These are phyloP conservation scores for Heterobasidion parviporum DNA, from an alignment of 1,284 basidiomycete species.

Conservation along the genomic window DNA sequence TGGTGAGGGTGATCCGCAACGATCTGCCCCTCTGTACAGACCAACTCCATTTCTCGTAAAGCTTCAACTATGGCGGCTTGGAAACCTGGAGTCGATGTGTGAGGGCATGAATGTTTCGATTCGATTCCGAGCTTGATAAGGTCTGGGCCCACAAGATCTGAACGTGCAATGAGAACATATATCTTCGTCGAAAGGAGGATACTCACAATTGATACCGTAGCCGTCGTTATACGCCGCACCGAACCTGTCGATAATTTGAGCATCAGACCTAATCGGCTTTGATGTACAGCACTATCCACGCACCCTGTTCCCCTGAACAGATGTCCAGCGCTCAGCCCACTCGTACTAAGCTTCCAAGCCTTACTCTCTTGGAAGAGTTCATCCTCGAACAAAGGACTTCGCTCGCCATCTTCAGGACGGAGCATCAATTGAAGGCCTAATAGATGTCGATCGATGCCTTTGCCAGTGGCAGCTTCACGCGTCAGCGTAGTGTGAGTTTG, in stretches of 20 bases:
- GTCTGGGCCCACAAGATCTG: slow-evolving; percentile 78
- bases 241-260: slow-evolving; percentile 38
- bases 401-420: slow-evolving; percentile 29
- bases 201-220: slow-evolving; percentile 87
- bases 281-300: slow-evolving; percentile 18
- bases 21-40: not conserved
- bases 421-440: slow-evolving; percentile 78
- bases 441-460: slow-evolving; percentile 88
- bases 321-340: slow-evolving; percentile 81
- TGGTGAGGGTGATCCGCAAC: not conserved
- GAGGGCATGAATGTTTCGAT: slow-evolving; percentile 68
- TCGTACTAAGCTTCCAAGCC: slow-evolving; percentile 90
- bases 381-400: slow-evolving; percentile 65
- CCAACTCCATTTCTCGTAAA: not conserved
- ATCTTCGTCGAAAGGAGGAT: slow-evolving; percentile 5
- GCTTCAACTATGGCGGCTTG: slow-evolving; percentile 62
- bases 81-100: slow-evolving; percentile 70
- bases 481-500: slow-evolving; percentile 71
- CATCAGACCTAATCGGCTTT: not conserved
- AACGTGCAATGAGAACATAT: not conserved
- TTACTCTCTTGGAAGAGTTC: slow-evolving; percentile 71
- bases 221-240: slow-evolving; percentile 76
- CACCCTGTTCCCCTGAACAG: slow-evolving; percentile 88
- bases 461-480: slow-evolving; percentile 74
- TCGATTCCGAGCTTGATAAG: slow-evolving; percentile 94